Conservation (phyloP, 192 early-diverging fungal genomes). For the Paraglomus brasilianum region DNA sequence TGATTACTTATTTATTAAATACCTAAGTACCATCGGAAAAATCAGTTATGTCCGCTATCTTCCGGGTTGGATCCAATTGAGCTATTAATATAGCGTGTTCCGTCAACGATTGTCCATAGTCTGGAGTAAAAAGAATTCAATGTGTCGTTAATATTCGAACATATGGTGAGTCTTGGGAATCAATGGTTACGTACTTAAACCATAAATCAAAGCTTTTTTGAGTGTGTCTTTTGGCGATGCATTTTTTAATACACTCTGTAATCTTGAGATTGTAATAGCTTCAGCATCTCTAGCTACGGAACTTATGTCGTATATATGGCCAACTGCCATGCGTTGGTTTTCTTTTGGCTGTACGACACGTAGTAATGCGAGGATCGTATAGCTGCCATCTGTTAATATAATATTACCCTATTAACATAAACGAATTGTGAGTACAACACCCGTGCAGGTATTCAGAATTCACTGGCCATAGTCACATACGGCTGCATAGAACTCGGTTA, state of each 20-base stretch:
- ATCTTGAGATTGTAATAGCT: slow-evolving; percentile 51
- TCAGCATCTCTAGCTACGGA: slow-evolving; percentile 53
- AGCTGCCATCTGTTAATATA: slow-evolving; percentile 89
- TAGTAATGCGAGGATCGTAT: slow-evolving; percentile 78
- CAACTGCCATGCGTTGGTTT: slow-evolving; percentile 77
- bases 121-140: slow-evolving; percentile 30
- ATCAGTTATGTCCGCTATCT: slow-evolving; percentile 63
- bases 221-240: slow-evolving; percentile 64
- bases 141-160: not conserved
- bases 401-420: slow-evolving; percentile 79
- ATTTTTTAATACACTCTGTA: slow-evolving; percentile 50
- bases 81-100: slow-evolving; percentile 78
- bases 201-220: slow-evolving; percentile 64
- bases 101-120: slow-evolving; percentile 84
- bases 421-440: not conserved
- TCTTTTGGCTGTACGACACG: slow-evolving; percentile 85
- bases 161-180: not conserved
- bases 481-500: slow-evolving; percentile 78
- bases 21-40: slow-evolving; percentile 40
- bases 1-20: not conserved
- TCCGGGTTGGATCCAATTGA: slow-evolving; percentile 60
- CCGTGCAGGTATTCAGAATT: not conserved
- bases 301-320: slow-evolving; percentile 73
- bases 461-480: slow-evolving; percentile 38
- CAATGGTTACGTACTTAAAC: slow-evolving; percentile 43